These are phyloP conservation scores for Epichloe sylvatica DNA, from an alignment of 2,329 filamentous ascomycete genomes.

Conservation along the genomic window DNA sequence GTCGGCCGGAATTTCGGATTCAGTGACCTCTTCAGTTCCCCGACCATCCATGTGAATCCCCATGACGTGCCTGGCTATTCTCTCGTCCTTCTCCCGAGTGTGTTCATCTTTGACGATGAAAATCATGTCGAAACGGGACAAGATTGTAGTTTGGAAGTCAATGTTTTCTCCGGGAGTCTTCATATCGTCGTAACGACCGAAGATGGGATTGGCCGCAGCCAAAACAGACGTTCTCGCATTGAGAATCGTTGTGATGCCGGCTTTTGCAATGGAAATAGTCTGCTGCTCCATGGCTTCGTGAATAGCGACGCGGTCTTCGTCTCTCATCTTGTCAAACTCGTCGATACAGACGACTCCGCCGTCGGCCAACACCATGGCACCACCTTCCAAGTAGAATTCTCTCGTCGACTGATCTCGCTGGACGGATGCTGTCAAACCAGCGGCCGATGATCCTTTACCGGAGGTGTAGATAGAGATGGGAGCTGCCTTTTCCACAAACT, in stretches of 20 bases:
- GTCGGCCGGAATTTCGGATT: constrained; percentile 83
- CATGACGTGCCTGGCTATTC: constrained; percentile 94
- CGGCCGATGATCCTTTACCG: constrained; percentile 92
- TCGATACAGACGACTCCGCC: constrained; percentile 97
- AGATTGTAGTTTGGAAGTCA: constrained; percentile 95
- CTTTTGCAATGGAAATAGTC: constrained; percentile 97
- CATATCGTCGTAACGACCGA: constrained; percentile 94
- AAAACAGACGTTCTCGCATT: constrained; percentile 92
- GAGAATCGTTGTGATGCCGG: constrained; percentile 93
- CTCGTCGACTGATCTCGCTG: constrained; percentile 83
- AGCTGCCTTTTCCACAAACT: constrained; percentile 92
- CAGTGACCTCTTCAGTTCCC: constrained; percentile 64
- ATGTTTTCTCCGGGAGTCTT: constrained; percentile 98
- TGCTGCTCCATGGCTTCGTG: constrained; percentile 99
- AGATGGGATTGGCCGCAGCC: constrained; percentile 92
- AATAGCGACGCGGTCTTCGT: constrained; percentile 93
- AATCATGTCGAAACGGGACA: constrained; percentile 99
- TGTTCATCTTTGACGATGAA: constrained; percentile 97
- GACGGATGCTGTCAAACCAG: constrained; percentile 92
- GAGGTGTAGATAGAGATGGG: constrained; percentile 98
- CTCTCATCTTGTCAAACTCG: constrained; percentile 99
- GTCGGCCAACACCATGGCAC: constrained; percentile 95
- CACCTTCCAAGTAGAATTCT: constrained; percentile 95
- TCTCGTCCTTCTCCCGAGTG: constrained; percentile 76
- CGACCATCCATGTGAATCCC: constrained; percentile 88